Evolutionary conservation across 2,329 filamentous ascomycete species (phyloP), one percentile per base, ranked within the genome.

Genomic region (Sarocladium brachiariae): DNA sequence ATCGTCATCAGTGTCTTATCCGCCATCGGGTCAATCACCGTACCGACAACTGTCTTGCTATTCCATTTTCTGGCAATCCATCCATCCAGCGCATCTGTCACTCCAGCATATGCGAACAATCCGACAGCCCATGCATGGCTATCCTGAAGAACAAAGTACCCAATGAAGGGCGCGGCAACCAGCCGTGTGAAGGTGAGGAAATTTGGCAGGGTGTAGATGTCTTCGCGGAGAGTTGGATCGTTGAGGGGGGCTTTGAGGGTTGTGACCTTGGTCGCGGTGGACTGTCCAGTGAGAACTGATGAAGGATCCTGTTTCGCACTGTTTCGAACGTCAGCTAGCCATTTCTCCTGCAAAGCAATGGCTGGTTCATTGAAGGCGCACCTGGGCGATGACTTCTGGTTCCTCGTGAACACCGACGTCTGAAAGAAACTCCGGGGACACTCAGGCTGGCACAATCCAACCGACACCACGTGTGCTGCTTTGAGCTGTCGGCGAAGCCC

Each of bases 181-280:
- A 99, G 80, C 2, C 93, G 87, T 2, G 89, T 88, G 57, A 92
- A 84, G 1, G 93, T 99, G 50, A 99, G 78, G 54, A 95, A 76
- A 65, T 99, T 99, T 35, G 93, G 93, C n/a, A 99, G 64, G 31
- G 89, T 99, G 72, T 95, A 96, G 63, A 99, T 96, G 63, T 99
- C 90, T 70, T 99, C 93, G 64, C 85, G 88, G 8, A 66, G 34
- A 13, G 53, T 47, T 14, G 46, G 51, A n/a, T 53, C 49, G 27
- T 7, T 14, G 10, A 47, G 43, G 14, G 43, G 43, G 4, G 43
- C 31, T 33, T 47, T 47, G 10, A 25, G 19, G 30, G 21, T 37
- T 4, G 31, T 10, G 33, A 35, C n/a, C 33, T 39, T 47, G 43
- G 4, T 47, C 14, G 3, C 16, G 24, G n/a, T 11, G 16, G 8